These are phyloP conservation scores for Bolboschoenoplectus hybrid DNA, from an alignment of 202 grass and related monocot species.

Conservation along the genomic window DNA sequence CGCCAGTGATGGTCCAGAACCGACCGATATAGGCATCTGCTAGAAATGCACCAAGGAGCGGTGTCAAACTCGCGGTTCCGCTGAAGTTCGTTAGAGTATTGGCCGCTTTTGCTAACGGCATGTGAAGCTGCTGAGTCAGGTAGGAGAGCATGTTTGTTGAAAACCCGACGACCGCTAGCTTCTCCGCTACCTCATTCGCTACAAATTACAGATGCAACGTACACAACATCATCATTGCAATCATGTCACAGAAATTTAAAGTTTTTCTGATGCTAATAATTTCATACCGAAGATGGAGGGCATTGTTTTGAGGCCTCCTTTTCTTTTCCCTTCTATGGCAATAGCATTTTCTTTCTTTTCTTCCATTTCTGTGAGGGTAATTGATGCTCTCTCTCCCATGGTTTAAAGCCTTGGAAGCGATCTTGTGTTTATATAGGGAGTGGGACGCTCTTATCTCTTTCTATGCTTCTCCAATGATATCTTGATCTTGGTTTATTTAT, in stretches of 20 bases:
- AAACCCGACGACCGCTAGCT: slow-evolving; percentile 79
- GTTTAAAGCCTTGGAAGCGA: neutral
- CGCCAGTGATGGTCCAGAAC: slow-evolving; percentile 86
- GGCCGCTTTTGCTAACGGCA: slow-evolving; percentile 79
- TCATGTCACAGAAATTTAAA: neutral
- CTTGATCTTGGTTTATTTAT: neutral
- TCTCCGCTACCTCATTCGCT: slow-evolving; percentile 87
- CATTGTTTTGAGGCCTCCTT: slow-evolving; percentile 80
- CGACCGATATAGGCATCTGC: slow-evolving; percentile 78
- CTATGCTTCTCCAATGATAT: neutral
- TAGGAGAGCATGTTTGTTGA: slow-evolving; percentile 79
- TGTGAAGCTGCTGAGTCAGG: slow-evolving; percentile 83
- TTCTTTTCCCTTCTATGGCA: slow-evolving; percentile 33
- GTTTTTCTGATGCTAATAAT: neutral
- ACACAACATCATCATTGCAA: neutral
- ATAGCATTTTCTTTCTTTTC: slow-evolving; percentile 25
- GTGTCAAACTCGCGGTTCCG: slow-evolving; percentile 72
- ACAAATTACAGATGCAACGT: neutral
- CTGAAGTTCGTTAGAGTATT: slow-evolving; percentile 87
- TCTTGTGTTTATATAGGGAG: slow-evolving; percentile 27
- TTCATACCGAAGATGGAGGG: slow-evolving; percentile 79
- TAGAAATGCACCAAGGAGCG: slow-evolving; percentile 71
- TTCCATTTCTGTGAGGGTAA: slow-evolving; percentile 35
- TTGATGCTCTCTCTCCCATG: neutral
- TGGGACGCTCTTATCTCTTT: slow-evolving; percentile 12